Base-by-base conservation (phyloP, 257 asterid genomes). In the Przewalskia tangutica region DNA sequence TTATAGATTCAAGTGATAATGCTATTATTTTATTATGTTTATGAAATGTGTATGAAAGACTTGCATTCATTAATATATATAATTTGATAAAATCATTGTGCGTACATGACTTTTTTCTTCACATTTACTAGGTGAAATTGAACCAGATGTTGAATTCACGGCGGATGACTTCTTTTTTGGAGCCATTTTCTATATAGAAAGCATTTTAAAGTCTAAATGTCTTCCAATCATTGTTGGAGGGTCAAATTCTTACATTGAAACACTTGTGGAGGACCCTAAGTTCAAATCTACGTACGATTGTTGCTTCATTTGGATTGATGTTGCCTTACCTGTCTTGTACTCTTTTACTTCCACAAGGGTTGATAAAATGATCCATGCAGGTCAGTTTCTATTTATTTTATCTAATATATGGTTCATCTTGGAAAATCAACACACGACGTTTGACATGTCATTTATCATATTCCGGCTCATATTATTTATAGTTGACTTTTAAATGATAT, bases 141-240 rank as follows among this genome's bases (percentile, higher is more conserved):
- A 86, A 5, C 85, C 81, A 0, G 65, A 86, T 6, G 7, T 8
- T 1, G 82, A 86, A 8, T 84, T 65, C 50, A 76, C 85, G 3
- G 67, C 80, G 18, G 17, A 5, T 18, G 83, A 86, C 32, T 86
- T 86, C 11, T 78, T 81, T 13, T 1, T 3, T 27, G 6, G 58
- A 12, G 87, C 81, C 27, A 3, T 71, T 4, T 14, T 18, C 0
- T 34, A 80, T 1, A 18, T 86, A 0, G 79, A 82, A 6, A 7
- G n/a, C 9, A 80, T 84, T 40, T 1, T 20, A 4, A 20, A 14
- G 9, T 66, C 84, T 1, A 79, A 65, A 5, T 59, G 27, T 7
- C 38, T 86, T 46, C 89, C 87, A 3, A 82, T 86, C 32, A 58
- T 86, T 32, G 89, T 58, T 2, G 87, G 89, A 8, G 87, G 87